Evolutionary conservation across 2,329 filamentous ascomycete species (phyloP), one percentile per base, ranked within the genome.

Genomic region (Alternaria gaisen): DNA sequence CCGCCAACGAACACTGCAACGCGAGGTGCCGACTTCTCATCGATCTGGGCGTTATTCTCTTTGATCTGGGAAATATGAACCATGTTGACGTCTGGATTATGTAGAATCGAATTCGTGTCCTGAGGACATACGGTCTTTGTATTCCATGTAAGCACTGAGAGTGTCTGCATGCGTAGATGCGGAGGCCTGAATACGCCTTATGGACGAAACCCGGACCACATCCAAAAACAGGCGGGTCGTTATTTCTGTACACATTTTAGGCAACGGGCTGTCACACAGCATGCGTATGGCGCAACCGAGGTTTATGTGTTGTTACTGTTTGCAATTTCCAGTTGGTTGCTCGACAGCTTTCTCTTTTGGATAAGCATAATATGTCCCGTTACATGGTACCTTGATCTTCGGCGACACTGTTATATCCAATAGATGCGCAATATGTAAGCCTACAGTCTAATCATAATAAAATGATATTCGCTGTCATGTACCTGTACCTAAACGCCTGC

Each of bases 1-100:
- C 78, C 83, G 36, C 82, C 82, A 5, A 79, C 78, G 61, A 84
- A 83, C 61, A 84, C 76, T 56, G 80, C 73, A 40, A 82, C 72
- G 14, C 67, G 77, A 8, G 80, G 80, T 16, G 71, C 67, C 1
- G 74, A 80, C 4, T 68, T 60, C 50, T 79, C 75, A 65, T 75
- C 79, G 67, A 84, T 77, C 26, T 72, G 76, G 7, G 74, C 72
- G 63, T 83, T 83, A 26, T 48, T 44, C 20, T 58, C 18, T 46
- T 24, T 58, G 32, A 58, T 40, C 30, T 24, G 26, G 18, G 40
- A 43, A 40, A 53, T 26, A 12, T 30, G 26, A 6, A 58, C 47
- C 47, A 58, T 53, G 6, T 18, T 43, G 26, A 18, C 7, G 16
- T 18, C n/a, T 46, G 24, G 14, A 18, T 20, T 12, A 5, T 5